Base-by-base conservation (phyloP, 768 basidiomycete species). In the Suillus variegatus region DNA sequence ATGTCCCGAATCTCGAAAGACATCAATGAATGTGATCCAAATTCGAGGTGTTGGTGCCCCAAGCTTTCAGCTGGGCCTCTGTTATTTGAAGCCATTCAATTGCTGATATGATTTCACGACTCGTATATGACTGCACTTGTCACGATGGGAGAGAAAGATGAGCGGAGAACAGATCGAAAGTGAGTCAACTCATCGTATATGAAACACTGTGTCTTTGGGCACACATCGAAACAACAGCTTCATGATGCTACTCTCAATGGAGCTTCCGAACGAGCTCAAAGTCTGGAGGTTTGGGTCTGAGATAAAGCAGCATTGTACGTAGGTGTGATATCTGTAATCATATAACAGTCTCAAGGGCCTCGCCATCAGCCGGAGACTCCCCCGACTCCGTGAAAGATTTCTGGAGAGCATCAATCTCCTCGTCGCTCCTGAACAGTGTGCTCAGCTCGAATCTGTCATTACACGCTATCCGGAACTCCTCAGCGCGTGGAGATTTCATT, bases 391-490 rank as follows among this genome's bases (percentile, higher is more conserved):
- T 49, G 52, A 70, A 73, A 51, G 69, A 65, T 61, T 64, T 70
- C 61, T 76, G 75, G 69, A 88, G 70, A 47, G 65, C 73, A 6
- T 70, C 80, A 36, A 87, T 77, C 68, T 94, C 88, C 40, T 81
- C 80, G 3, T 70, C 67, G 3, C 81, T 74, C 76, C 86, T 88
- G 80, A 95, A 94, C 32, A 87, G 77, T 8, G 88, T 90, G 22
- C 92, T 88, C 28, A 88, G 74, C 52, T 76, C 76, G 76, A 91
- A 93, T 66, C 75, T 83, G 18, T 65, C 68, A 58, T 85, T 81
- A 64, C 87, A 90, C 6, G 79, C 79, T 47, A 75, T 69, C 38
- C 86, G 80, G 80, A 90, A 92, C 71, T 91, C 90, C 20, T 87
- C 86, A 1, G 75, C 74, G 5, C 88, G 82, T 3, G 79, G 66